Evolutionary conservation across 2,329 filamentous ascomycete species (phyloP), one percentile per base, ranked within the genome.

Genomic region (Talaromyces sp.): DNA sequence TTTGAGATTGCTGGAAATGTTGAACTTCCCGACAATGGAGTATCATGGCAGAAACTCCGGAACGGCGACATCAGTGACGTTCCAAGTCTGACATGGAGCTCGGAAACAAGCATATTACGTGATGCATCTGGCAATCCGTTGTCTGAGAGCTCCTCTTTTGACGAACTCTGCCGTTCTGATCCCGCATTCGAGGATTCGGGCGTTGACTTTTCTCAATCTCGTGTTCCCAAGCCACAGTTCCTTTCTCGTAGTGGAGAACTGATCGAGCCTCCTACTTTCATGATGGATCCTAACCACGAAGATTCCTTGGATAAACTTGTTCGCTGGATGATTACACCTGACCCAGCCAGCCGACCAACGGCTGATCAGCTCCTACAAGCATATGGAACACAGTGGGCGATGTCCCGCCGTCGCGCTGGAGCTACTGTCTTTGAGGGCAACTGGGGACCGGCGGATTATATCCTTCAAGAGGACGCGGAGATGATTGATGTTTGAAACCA

Each of bases 381-480:
- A 1, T 86, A 88, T 56, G 91, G 92, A 25, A 83, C 96, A 59
- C 84, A 83, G 65, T 99, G 95, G 90, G 89, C 96, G 35, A 84
- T 87, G 61, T 79, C 82, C 58, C 87, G 92, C 66, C 87, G 92
- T 61, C 87, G 89, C 61, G 91, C 92, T 11, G 91, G 92, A 50
- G 95, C 95, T n/a, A 97, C 92, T 0, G 88, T 99, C 60, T 99
- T 90, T 69, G 95, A 99, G 78, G 95, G 95, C 66, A 95, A 91
- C 73, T 99, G 93, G 90, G 95, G 95, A 3, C 93, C 93, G 35
- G 84, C 84, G 25, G 88, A 88, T 66, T 84, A 87, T 66, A 80
- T 87, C 21, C 78, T 87, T 61, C 79, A 78, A 25, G 80, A 82
- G 68, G 81, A 83, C 72, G 81, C 83, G 52, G 86, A 88, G 73